Base-by-base conservation (phyloP, 805 yeast species). In the Nakazawaea molendinolei region DNA sequence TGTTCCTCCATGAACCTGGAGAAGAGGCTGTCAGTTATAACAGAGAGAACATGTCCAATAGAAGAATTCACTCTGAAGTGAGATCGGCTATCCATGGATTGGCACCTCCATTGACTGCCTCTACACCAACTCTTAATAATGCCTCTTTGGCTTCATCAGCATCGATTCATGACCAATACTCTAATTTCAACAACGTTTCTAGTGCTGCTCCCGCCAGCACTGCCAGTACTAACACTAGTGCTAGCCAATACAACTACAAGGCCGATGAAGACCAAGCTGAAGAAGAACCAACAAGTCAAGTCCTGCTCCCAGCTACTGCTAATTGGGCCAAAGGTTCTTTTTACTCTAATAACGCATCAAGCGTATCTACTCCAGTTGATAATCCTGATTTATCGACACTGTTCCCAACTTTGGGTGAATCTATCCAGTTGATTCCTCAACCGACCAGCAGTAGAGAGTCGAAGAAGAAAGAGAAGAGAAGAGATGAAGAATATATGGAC, bases 1-100 rank as follows among this genome's bases (percentile, higher is more conserved):
- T 92, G 98, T 92, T 92, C 52, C 69, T 92, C 51, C 99, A 92
- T 58, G 98, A 92, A 60, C 98, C 98, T 5, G 98, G 99, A 41
- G 99, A 92, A 65, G 98, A 92, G 58, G 97, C 97, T 2, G 98
- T 92, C 51, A 83, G 95, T 8, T 90, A 85, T 61, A 86, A 95
- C 19, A 78, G 96, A 58, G 87, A 85, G 52, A 94, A 85, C 52
- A 67, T 85, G 50, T 77, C 87, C 5, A 83, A 92, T 3, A 81
- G 84, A 55, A 78, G 76, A 46, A 52, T 47, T 33, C 37, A 27
- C 19, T 21, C 20, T 16, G 53, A 52, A 32, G 59, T 51, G 39
- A 51, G 59, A 40, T 46, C 53, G 5, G 61, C 61, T 17, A 49
- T 61, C 23, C 58, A 58, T 37, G 60, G 61, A n/a, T 43, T 56